Percentiles rank a stretch among this genome's conserved stretches.
Conservation (phyloP, 2,329 filamentous ascomycete species). For the Penicillium digitatum region DNA sequence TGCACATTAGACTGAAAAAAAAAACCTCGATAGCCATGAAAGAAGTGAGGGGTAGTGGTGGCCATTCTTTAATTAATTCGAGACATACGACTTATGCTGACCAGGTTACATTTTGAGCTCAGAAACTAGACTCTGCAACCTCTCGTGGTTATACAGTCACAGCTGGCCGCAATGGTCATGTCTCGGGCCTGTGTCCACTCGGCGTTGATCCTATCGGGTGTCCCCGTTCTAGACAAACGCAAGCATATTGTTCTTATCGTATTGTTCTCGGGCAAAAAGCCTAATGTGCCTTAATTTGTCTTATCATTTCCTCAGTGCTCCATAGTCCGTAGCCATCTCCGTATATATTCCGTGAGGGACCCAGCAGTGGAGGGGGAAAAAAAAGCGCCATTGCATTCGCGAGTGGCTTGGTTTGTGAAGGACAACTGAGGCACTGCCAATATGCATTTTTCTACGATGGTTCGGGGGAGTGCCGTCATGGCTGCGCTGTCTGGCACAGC, state of each 20-base stretch:
- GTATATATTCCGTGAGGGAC: conserved; percentile 4
- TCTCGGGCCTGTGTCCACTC: conserved; percentile 6
- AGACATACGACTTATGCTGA: neutral
- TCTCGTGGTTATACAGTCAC: neutral
- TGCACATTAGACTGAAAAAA: neutral
- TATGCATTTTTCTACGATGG: conserved; percentile 9
- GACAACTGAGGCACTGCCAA: neutral
- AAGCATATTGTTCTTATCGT: conserved; percentile 15
- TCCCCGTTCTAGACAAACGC: conserved; percentile 5
- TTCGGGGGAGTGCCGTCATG: neutral
- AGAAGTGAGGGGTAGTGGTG: neutral
- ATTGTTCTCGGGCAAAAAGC: conserved; percentile 9
- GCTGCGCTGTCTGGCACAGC: conserved; percentile 10
- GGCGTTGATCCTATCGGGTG: neutral
- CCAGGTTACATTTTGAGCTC: conserved; percentile 1
- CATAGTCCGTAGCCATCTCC: neutral
- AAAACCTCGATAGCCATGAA: neutral
- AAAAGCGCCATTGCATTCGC: neutral
- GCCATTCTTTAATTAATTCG: neutral
- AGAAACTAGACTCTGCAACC: neutral
- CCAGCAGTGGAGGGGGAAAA: neutral
- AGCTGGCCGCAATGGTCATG: conserved; percentile 10
- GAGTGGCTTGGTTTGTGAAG: neutral
- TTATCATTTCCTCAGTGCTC: no score
- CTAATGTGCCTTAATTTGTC: neutral